A percentile compares a stretch with the other conserved stretches of the same genome.
Conservation (phyloP, 257 asterid species). For the Haberlea rhodopensis region DNA sequence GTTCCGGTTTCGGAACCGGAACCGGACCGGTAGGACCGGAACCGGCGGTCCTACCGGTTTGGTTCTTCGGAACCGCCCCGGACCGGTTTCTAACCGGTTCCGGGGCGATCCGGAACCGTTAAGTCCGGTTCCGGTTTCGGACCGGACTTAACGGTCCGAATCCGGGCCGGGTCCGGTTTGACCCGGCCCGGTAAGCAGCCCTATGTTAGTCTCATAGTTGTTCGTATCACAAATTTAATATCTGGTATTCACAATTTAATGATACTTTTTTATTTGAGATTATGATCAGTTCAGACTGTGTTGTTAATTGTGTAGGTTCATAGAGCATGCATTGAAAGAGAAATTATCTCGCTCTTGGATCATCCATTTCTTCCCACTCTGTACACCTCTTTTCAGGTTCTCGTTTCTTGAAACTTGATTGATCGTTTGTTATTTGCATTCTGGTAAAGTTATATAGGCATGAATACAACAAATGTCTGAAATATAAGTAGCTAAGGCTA, state of each 20-base stretch:
- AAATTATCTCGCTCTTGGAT: constrained; percentile 81
- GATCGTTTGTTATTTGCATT: neutral
- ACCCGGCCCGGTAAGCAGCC: too few relatives aligned
- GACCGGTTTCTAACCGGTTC: too few relatives aligned
- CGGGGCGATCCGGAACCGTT: too few relatives aligned
- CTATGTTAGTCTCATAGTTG: neutral
- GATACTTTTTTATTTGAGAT: constrained; percentile 6
- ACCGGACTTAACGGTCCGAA: too few relatives aligned
- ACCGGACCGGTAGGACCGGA: too few relatives aligned
- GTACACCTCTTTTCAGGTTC: constrained; percentile 91
- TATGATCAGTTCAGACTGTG: constrained; percentile 2
- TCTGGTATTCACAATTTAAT: constrained; percentile 2
- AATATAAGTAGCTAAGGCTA: neutral
- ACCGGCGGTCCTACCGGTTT: too few relatives aligned
- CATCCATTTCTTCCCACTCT: constrained; percentile 98
- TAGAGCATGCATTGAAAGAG: constrained; percentile 93
- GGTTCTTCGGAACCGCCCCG: too few relatives aligned
- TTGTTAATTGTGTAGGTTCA: constrained; percentile 67
- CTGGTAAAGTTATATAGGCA: constrained; percentile 2
- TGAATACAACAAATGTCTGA: constrained; percentile 9
- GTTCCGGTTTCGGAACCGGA: too few relatives aligned
- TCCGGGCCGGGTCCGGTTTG: too few relatives aligned
- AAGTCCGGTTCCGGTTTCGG: too few relatives aligned
- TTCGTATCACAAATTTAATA: neutral
- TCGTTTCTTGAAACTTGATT: constrained; percentile 22